Evolutionary conservation across 2,329 filamentous ascomycete species (phyloP).

Genomic region (Ophiostoma ulmi): DNA sequence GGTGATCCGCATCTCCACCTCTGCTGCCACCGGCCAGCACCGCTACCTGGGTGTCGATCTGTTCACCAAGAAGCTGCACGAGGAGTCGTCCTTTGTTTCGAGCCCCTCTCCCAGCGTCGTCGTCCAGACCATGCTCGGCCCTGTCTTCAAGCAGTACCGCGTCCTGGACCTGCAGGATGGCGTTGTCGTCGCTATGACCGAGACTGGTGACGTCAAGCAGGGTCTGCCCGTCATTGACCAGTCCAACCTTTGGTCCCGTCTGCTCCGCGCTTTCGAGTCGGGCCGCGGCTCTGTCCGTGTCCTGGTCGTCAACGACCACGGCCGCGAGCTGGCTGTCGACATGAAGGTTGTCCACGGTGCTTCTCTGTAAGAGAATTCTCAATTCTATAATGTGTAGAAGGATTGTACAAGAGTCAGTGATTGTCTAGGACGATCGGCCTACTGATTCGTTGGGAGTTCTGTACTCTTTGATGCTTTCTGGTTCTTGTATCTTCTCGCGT

Average conservation of each 20-base stretch:
- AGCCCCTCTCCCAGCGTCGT: slow-evolving; percentile 95
- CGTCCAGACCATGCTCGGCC: slow-evolving; percentile 98
- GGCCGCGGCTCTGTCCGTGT: slow-evolving; percentile 92
- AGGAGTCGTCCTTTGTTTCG: slow-evolving; percentile 96
- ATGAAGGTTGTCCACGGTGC: slow-evolving; percentile 94
- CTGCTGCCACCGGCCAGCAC: slow-evolving; percentile 96
- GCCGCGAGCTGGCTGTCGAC: slow-evolving; percentile 93
- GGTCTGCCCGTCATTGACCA: slow-evolving; percentile 89
- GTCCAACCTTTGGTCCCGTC: slow-evolving; percentile 77
- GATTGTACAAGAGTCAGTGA: neutral
- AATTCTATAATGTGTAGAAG: neutral
- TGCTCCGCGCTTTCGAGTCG: slow-evolving; percentile 78
- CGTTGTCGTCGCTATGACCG: slow-evolving; percentile 88
- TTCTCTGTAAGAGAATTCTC: slow-evolving; percentile 48
- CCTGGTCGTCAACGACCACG: slow-evolving; percentile 89
- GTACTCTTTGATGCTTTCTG: neutral
- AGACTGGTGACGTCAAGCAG: slow-evolving; percentile 98
- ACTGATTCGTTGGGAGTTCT: neutral
- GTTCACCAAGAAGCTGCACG: slow-evolving; percentile 99
- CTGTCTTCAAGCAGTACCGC: slow-evolving; percentile 99
- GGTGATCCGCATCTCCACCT: slow-evolving; percentile 99
- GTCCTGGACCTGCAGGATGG: slow-evolving; percentile 94
- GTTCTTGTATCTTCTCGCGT: neutral
- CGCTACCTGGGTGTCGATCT: slow-evolving; percentile 99
- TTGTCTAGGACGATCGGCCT: neutral